Conservation (phyloP, 2,329 filamentous ascomycete genomes). For the Ploettnerulaceae sp. region DNA sequence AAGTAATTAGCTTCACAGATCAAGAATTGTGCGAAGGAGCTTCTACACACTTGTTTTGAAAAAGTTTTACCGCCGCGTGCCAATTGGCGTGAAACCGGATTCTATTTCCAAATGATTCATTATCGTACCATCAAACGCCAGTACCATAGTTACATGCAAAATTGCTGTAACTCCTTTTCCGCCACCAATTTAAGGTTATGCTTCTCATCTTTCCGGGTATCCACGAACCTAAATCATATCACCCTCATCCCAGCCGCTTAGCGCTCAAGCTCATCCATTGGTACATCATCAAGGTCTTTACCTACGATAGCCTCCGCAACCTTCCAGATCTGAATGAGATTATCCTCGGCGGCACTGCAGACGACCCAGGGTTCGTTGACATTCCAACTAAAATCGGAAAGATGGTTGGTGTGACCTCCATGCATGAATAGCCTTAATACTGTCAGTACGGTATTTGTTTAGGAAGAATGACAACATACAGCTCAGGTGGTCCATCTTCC, state of each 20-base stretch:
- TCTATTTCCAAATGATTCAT: slow-evolving; percentile 1
- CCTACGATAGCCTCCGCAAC: slow-evolving; percentile 77
- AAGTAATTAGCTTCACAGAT: no score
- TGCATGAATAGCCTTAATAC: slow-evolving; percentile 83
- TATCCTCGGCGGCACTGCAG: slow-evolving; percentile 93
- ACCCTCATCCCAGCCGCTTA: slow-evolving; percentile 27
- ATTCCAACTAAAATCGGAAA: slow-evolving; percentile 98
- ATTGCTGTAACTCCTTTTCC: slow-evolving; percentile 8
- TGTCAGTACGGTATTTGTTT: slow-evolving; percentile 6
- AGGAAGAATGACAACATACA: slow-evolving; percentile 56
- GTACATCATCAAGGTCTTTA: slow-evolving; percentile 69
- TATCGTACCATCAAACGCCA: slow-evolving; percentile 8
- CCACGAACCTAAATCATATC: neutral
- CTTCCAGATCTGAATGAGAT: slow-evolving; percentile 92
- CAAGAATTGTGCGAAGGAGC: no score
- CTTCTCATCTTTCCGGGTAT: slow-evolving; percentile 7
- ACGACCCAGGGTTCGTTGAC: slow-evolving; percentile 95
- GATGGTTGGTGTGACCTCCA: slow-evolving; percentile 92
- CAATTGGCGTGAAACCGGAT: neutral
- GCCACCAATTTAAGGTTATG: neutral
- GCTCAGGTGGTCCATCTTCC: slow-evolving; percentile 89
- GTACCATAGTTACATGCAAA: neutral
- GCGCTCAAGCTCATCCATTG: slow-evolving; percentile 70
- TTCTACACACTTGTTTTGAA: no score
- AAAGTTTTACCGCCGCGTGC: no score